A percentile compares a stretch with the other conserved stretches of the same genome.
Conservation (phyloP, 192 early-diverging fungal genomes). For the Rhizoclosmatium sp. region DNA sequence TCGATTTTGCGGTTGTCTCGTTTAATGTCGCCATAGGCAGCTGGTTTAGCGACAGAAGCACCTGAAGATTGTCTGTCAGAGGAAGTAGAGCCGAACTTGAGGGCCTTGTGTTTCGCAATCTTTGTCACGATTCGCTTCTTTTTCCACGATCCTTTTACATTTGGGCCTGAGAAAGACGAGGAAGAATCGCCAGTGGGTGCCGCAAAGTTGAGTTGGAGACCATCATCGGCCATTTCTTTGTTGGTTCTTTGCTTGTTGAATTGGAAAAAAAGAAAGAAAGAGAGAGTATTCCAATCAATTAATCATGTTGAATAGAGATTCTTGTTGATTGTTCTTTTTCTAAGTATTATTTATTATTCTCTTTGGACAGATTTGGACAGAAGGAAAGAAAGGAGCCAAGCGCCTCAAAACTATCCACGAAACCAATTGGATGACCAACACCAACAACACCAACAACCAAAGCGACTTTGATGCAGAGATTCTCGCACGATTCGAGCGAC, state of each 20-base stretch:
- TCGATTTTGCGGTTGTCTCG: slow-evolving; percentile 19
- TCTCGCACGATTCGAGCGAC: slow-evolving; percentile 7
- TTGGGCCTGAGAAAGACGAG: not conserved
- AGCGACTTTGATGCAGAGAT: slow-evolving; percentile 2
- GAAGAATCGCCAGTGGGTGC: slow-evolving; percentile 3
- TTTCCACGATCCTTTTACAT: slow-evolving; percentile 40
- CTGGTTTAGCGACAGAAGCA: not conserved
- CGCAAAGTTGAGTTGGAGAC: slow-evolving; percentile 73
- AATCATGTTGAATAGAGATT: too few species aligned
- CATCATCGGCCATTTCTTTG: slow-evolving; percentile 72
- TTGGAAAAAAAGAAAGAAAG: slow-evolving; percentile 10
- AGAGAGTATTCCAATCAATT: not conserved
- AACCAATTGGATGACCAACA: not conserved
- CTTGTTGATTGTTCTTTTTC: too few species aligned
- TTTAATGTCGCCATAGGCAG: not conserved
- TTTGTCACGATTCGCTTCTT: slow-evolving; percentile 57
- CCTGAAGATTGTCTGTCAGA: slow-evolving; percentile 19
- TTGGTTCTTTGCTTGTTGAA: not conserved
- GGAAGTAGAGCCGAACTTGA: not conserved
- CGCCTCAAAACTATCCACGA: too few species aligned
- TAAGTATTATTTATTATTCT: too few species aligned
- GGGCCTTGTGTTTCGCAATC: slow-evolving; percentile 41
- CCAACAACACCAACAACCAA: not conserved
- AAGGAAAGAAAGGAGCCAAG: too few species aligned
- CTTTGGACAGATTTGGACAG: too few species aligned